Evolutionary conservation across 2,329 filamentous ascomycete species (phyloP).

Genomic region (Colletotrichum shisoi): DNA sequence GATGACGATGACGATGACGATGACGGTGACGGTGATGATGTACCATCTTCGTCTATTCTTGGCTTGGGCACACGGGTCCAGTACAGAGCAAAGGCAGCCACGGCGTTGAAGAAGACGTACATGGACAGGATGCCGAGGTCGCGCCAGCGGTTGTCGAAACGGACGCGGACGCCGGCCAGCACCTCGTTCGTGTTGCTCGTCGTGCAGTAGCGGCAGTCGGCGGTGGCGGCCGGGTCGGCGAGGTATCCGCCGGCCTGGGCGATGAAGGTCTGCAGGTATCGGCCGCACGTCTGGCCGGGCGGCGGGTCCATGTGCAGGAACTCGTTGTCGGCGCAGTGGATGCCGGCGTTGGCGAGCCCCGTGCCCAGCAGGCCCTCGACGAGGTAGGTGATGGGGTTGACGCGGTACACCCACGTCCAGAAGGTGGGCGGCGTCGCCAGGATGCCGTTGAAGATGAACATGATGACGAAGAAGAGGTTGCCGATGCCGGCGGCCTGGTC

Average conservation of each 20-base stretch:
- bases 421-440: slow-evolving; percentile 76
- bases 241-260: slow-evolving; percentile 57
- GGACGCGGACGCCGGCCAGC: slow-evolving; percentile 48
- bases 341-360: slow-evolving; percentile 66
- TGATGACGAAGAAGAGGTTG: slow-evolving; percentile 67
- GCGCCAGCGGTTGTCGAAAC: slow-evolving; percentile 62
- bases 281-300: slow-evolving; percentile 59
- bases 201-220: slow-evolving; percentile 25
- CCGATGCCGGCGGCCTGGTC: slow-evolving; percentile 71
- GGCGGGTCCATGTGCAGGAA: slow-evolving; percentile 68
- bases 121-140: slow-evolving; percentile 64
- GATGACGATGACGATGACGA: neutral
- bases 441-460: slow-evolving; percentile 76
- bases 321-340: slow-evolving; percentile 72
- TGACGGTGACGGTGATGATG: neutral
- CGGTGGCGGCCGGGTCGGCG: slow-evolving; percentile 52
- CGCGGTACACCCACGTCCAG: slow-evolving; percentile 80
- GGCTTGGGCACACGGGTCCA: slow-evolving; percentile 59
- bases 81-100: slow-evolving; percentile 62
- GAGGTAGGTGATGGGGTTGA: slow-evolving; percentile 78
- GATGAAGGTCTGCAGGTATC: slow-evolving; percentile 63
- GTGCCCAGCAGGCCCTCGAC: slow-evolving; percentile 71
- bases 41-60: slow-evolving; percentile 40
- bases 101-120: slow-evolving; percentile 64
- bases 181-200: slow-evolving; percentile 34